These are phyloP conservation scores for Dillenia suffruticosa DNA, from an alignment of 164 flowering plant species.

Conservation along the genomic window DNA sequence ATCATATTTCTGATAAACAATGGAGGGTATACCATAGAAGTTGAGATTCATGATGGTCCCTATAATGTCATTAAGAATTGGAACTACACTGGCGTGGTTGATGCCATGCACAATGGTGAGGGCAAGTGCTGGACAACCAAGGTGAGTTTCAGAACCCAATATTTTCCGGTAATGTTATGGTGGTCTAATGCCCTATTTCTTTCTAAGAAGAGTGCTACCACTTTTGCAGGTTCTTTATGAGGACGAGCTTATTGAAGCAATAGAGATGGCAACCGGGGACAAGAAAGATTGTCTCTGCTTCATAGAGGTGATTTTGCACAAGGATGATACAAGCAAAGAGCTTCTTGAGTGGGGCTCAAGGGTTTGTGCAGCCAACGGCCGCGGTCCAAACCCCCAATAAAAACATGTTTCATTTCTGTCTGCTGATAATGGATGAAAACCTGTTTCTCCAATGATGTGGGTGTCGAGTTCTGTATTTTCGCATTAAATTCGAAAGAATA, in stretches of 20 bases:
- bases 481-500: no score
- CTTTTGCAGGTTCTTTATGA: conserved; percentile 22
- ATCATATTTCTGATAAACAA: conserved; percentile 44
- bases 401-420: no score
- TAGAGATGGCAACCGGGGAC: conserved; percentile 28
- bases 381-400: conserved; percentile 38
- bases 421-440: no score
- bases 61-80: conserved; percentile 54
- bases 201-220: not conserved
- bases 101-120: conserved; percentile 44
- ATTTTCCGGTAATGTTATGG: no score
- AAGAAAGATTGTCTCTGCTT: conserved; percentile 35
- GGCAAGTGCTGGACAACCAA: conserved; percentile 46
- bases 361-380: conserved; percentile 35
- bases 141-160: conserved; percentile 11
- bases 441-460: no score
- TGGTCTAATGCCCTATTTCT: no score
- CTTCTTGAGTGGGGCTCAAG: conserved; percentile 45
- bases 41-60: conserved; percentile 48
- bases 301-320: conserved; percentile 36
- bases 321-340: conserved; percentile 42
- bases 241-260: conserved; percentile 31
- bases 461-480: no score
- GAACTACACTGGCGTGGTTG: conserved; percentile 45
- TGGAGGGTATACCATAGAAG: conserved; percentile 47